Percentiles rank a stretch among this genome's conserved stretches.
These are phyloP conservation scores for Acephala macrosclerotiorum DNA, from an alignment of 2,329 filamentous ascomycete genomes.

Conservation along the genomic window DNA sequence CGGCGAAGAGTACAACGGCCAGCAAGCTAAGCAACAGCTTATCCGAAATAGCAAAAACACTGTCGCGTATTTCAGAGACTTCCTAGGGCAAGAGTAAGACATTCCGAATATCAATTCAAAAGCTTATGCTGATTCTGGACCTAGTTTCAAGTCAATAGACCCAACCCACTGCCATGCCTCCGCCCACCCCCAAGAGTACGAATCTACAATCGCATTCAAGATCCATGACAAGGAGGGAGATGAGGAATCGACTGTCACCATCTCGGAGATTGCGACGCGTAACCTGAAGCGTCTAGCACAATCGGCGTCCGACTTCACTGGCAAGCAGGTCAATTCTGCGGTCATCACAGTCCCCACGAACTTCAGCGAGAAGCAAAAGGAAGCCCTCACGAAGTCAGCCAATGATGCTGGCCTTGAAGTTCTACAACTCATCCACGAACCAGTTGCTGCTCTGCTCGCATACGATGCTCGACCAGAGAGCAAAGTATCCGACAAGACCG, in stretches of 20 bases:
- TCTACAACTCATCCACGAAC: slow-evolving; percentile 91
- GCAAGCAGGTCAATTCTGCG: slow-evolving; percentile 92
- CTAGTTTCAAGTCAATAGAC: slow-evolving; percentile 91
- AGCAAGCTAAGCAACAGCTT: slow-evolving; percentile 93
- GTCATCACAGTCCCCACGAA: slow-evolving; percentile 95
- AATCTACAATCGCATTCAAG: slow-evolving; percentile 78
- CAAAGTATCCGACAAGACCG: slow-evolving; percentile 80
- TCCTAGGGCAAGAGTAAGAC: slow-evolving; percentile 87
- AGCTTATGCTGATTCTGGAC: slow-evolving; percentile 30
- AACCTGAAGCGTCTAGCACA: slow-evolving; percentile 82
- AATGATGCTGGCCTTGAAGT: slow-evolving; percentile 85
- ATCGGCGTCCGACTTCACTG: slow-evolving; percentile 90
- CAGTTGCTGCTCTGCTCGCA: slow-evolving; percentile 85
- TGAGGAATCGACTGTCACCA: slow-evolving; percentile 70
- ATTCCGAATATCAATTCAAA: background rate
- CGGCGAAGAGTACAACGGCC: slow-evolving; percentile 95
- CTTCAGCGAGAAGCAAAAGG: slow-evolving; percentile 86
- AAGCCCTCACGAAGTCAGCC: slow-evolving; percentile 79
- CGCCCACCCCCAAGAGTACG: slow-evolving; percentile 82
- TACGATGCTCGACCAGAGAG: slow-evolving; percentile 88
- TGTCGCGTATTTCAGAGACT: slow-evolving; percentile 94
- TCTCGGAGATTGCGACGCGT: slow-evolving; percentile 83
- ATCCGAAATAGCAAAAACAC: slow-evolving; percentile 94
- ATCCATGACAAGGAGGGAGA: slow-evolving; percentile 80
- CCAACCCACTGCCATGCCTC: slow-evolving; percentile 93